Evolutionary conservation across 192 early-diverging fungal genomes (phyloP), one percentile per base, ranked within the genome.

Genomic region (Kickxella alabastrina): DNA sequence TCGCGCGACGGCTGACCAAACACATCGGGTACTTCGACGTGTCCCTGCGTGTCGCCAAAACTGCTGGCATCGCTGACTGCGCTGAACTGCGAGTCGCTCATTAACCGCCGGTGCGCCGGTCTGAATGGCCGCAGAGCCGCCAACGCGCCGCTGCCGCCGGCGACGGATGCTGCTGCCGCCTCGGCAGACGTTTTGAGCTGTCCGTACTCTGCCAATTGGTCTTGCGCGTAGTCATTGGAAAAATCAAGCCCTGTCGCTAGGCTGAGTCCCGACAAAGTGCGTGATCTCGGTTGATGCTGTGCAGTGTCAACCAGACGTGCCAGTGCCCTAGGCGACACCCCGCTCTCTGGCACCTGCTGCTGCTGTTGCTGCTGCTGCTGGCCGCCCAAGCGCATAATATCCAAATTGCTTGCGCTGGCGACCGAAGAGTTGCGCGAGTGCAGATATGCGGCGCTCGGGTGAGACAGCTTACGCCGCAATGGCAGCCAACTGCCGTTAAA

Each of bases 341-440:
- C 45, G 26, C 26, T 3, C 27, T 15, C 28, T 47, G 27, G 5
- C 27, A 24, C 8, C 14, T 32, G 42, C 23, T 24, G 37, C 14
- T 38, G 37, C 37, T 14, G 37, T 17, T 38, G 4, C 13, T 3
- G 43, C 12, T 25, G 23, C 25, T 27, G 43, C 21, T 24, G 12
- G 43, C 14, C 24, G 15, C 1, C 17, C 6, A 27, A 28, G 4
- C 32, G 15, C 32, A 48, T 22, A 22, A 48, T 6, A 22, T 55
- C 60, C 8, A 49, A 26, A n/a, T n/a, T n/a, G 39, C 53, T 43
- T 44, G 26, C 55, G 62, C 69, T 73, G n/a, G 53, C 47, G 14
- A 58, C 46, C 3, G 71, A 75, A 28, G 71, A 67, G 19, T 43
- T 56, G 28, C 72, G 72, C 62, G 72, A 75, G 32, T 75, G 72